These are phyloP conservation scores for Mortierella antarctica DNA, from an alignment of 192 early-diverging fungal genomes.

Conservation along the genomic window DNA sequence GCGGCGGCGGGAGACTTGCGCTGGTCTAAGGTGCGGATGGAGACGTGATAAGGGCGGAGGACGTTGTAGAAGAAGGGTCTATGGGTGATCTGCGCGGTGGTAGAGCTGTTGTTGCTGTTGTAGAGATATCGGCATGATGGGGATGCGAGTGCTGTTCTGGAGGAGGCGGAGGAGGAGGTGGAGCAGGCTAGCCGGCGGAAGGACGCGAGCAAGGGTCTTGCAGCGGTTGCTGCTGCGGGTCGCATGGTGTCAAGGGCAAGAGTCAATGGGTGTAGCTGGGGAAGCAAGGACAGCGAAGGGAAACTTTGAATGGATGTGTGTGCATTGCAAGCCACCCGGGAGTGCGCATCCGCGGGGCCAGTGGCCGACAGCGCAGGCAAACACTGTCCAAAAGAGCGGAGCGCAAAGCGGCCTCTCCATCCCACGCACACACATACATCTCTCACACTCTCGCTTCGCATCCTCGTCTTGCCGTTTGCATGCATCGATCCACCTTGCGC, in stretches of 20 bases:
- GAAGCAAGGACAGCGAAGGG: no score
- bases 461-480: neutral
- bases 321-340: no score
- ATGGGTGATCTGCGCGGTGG: neutral
- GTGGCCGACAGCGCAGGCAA: no score
- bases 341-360: no score
- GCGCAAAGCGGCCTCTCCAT: neutral
- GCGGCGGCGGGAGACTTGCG: neutral
- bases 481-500: neutral
- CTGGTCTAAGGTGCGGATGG: constrained; percentile 29
- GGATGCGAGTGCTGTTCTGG: neutral
- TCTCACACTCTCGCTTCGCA: neutral
- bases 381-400: neutral
- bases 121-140: neutral
- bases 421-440: no score
- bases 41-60: constrained; percentile 36
- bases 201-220: no score
- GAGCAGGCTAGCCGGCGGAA: no score
- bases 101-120: neutral
- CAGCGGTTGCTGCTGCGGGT: no score
- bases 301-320: no score
- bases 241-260: no score
- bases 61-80: neutral
- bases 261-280: no score
- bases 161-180: neutral